Base-by-base conservation (phyloP, 352 stramenopile species). In the Globisporangium splendens region DNA sequence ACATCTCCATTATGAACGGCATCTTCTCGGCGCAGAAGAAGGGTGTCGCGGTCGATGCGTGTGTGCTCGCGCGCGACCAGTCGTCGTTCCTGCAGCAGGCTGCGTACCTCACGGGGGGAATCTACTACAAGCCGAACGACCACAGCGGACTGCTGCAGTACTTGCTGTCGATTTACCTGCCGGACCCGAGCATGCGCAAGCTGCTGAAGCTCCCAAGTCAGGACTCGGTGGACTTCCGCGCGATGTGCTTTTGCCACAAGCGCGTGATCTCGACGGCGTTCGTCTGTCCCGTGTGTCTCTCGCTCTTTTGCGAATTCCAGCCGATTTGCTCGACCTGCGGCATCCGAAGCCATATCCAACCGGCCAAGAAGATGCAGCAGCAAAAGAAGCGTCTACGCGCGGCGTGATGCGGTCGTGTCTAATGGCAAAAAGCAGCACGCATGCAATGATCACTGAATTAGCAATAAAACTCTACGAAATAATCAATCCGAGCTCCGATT, bases 1-100 rank as follows among this genome's bases (percentile, higher is more conserved):
- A 96, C 69, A 96, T 96, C 50, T 83, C 85, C 13, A 90, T 94
- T 68, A 96, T 96, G 87, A 96, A 96, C 61, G 81, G 73, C 56
- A 94, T 94, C 58, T 96, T 96, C 63, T 94, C 87, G 42, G 87
- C 87, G 1, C 85, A 96, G 61, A 96, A 96, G 69, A 92, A 89
- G 63, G 75, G 68, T 47, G 80, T 96, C 18, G 73, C 83, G 21
- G 81, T 96, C 17, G 87, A 96, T 56, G 81, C 85, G 15, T 93
- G 86, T 54, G 85, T 95, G 43, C 66, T 96, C 42, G 63, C 70
- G 14, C 50, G 67, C 3, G 84, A 93, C 28, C 85, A 89, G 55
- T 96, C 87, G 60, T 79, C 82, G 50, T 95, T 96, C 67, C 77
- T 96, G 74, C 87, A 96, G 62, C 87, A 96, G 47, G 87, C 86